Conservation (phyloP, 2,329 filamentous ascomycete species). For the Arthrobotrys sinensis region DNA sequence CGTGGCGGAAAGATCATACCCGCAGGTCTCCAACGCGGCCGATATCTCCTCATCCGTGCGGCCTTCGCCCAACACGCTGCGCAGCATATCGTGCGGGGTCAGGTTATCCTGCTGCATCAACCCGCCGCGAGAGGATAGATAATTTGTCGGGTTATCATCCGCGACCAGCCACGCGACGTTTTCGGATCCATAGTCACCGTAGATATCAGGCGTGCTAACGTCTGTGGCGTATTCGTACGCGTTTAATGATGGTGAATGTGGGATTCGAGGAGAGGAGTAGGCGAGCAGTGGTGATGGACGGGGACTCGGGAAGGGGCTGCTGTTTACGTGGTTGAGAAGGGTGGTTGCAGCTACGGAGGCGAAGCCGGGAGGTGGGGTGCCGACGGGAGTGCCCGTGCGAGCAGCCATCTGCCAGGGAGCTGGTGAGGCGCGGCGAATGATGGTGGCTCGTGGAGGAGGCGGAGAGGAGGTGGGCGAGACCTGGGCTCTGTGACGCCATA, state of each 20-base stretch:
- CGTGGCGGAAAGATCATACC: constrained; percentile 93
- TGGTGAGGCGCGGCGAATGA: constrained; percentile 90
- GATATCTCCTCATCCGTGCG: constrained; percentile 96
- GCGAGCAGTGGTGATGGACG: constrained; percentile 92
- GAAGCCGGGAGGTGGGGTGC: constrained; percentile 66
- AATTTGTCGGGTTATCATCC: constrained; percentile 83
- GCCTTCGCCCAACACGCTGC: constrained; percentile 90
- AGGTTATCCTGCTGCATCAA: constrained; percentile 81
- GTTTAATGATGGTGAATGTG: constrained; percentile 92
- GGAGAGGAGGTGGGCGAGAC: constrained; percentile 82
- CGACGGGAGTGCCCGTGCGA: constrained; percentile 80
- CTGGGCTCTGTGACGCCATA: constrained; percentile 85
- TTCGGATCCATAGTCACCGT: constrained; percentile 91
- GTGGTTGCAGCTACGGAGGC: constrained; percentile 79
- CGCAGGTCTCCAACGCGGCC: constrained; percentile 86
- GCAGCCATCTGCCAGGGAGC: constrained; percentile 84
- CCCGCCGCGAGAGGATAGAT: constrained; percentile 77
- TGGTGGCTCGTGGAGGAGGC: constrained; percentile 83
- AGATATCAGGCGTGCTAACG: constrained; percentile 84
- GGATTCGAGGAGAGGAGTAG: constrained; percentile 89
- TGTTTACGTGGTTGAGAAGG: constrained; percentile 69
- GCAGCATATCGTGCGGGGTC: constrained; percentile 97
- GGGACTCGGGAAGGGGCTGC: constrained; percentile 93
- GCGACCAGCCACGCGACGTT: constrained; percentile 96
- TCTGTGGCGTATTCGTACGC: constrained; percentile 89